Base-by-base conservation (phyloP, 805 yeast species). In the Myxozyma kluyveri region DNA sequence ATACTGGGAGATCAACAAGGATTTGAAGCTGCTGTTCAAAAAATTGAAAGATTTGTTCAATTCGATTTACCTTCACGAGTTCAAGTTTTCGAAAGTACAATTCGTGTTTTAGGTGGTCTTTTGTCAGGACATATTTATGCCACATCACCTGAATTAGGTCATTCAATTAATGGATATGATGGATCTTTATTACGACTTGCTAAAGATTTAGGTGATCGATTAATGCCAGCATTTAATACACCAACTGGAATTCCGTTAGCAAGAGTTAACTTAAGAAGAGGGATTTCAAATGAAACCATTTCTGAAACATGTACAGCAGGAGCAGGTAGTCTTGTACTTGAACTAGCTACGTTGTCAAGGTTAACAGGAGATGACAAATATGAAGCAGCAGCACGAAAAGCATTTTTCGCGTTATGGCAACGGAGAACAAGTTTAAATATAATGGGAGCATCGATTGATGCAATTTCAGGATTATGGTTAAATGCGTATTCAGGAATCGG, bases 31-130 rank as follows among this genome's bases (percentile, higher is more conserved):
- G 71, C 77, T 35, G 72, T 79, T 4, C 63, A 67, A 0, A 62
- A 76, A 21, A 70, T 80, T 7, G 66, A 66, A 10, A 63, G 67
- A 1, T 69, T 71, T 36, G 67, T 72, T 7, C 63, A 72, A 43
- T 88, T 88, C 63, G 75, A 80, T 36, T 74, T 80, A 36, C 81
- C 87, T 54, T 76, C 88, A 7, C 80, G 83, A 1, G 84, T 90
- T 0, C 97, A 90, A 64, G 95, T 90, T 1, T 90, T 90, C 67
- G 98, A 90, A 67, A 77, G 86, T 2, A 80, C 88, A 3, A 90
- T 91, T 17, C 70, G 98, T 36, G 79, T 87, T 1, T 64, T 90
- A 23, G 98, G 98, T 0, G 88, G 96, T 0, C 71, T 90, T 27
- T 64, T 90, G 21, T 82, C 91, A 1, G 80, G 88, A 0, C 97